Base-by-base conservation (phyloP, 768 basidiomycete species). In the Favolaschia claudopus region DNA sequence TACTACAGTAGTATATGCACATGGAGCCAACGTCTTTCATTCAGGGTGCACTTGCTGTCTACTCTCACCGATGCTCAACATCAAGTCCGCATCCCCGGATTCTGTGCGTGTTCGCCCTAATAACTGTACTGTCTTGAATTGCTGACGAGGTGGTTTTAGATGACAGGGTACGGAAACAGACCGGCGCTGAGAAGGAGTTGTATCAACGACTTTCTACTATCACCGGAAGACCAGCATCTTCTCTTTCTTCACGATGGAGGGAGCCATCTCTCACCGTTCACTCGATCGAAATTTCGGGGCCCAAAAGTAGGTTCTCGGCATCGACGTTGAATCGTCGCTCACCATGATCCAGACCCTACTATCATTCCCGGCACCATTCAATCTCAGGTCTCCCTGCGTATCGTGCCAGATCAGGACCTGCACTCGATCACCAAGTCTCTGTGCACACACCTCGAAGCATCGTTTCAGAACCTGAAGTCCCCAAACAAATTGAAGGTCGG, bases 351-450 rank as follows among this genome's bases (percentile, higher is more conserved):
- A 93, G 92, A 93, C 70, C 79, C 90, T 4, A 96, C 96, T 1
- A 87, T 98, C 57, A 99, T 99, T 40, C 95, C 96, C 0, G 86
- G 88, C 1, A 82, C 79, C 9, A 93, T 96, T 25, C 86, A 84
- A n/a, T 87, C 95, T 1, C 88, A 92, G 61, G 82, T 98, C 7
- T 96, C 94, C 5, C 73, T 99, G 57, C 92, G 96, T 13, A 91
- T 98, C 64, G 96, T 99, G 0, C 96, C 96, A 2, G 94, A 99
- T 69, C 96, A 99, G 73, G 84, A 89, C 53, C 76, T 96, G 5
- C 85, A 89, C 7, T 81, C 77, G 5, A 88, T 96, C 58, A 84
- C 87, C 4, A 76, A 77, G 15, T 76, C 83, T 9, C 76, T 99
- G 15, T 80, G 85, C 53, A 71, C 79, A 4, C 83, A 90, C 67